These are phyloP conservation scores for Psilocybe mexicana DNA, from an alignment of 1,284 basidiomycete species.

Conservation along the genomic window DNA sequence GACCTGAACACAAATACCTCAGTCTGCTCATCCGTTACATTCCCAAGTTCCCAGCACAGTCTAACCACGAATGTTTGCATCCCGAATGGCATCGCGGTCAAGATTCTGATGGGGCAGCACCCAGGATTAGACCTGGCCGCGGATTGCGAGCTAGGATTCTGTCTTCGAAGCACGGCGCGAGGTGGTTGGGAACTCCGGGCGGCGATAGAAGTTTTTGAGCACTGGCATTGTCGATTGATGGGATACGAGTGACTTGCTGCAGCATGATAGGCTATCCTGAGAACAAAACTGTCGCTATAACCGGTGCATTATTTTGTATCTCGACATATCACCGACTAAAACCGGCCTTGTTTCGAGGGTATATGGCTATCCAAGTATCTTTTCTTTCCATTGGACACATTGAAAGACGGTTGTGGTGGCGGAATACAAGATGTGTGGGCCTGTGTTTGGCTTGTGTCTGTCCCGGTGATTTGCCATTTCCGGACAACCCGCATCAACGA, in stretches of 20 bases:
- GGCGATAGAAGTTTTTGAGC: conserved; percentile 19
- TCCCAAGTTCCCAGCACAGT: neutral
- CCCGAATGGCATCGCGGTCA: neutral
- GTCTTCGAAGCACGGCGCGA: conserved; percentile 2
- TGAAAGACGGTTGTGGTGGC: neutral
- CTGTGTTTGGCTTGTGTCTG: neutral
- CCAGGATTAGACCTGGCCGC: conserved; percentile 9
- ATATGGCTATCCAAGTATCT: neutral
- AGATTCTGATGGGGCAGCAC: conserved; percentile 9
- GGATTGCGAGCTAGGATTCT: conserved; percentile 17
- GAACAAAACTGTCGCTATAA: conserved; percentile 13
- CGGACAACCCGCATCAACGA: conserved; percentile 16
- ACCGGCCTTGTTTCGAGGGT: neutral
- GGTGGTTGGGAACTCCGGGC: conserved; percentile 16
- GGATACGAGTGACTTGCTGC: neutral
- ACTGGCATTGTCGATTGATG: conserved; percentile 16
- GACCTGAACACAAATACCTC: conserved; percentile 2
- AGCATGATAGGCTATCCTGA: conserved; percentile 17
- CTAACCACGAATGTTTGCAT: neutral
- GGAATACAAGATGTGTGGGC: neutral
- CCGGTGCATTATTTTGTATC: neutral
- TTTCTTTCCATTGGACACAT: neutral
- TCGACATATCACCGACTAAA: neutral
- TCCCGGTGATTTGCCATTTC: neutral
- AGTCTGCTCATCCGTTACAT: neutral